These are phyloP conservation scores for Stemphylium vesicarium DNA, from an alignment of 2,329 filamentous ascomycete genomes.

Conservation along the genomic window DNA sequence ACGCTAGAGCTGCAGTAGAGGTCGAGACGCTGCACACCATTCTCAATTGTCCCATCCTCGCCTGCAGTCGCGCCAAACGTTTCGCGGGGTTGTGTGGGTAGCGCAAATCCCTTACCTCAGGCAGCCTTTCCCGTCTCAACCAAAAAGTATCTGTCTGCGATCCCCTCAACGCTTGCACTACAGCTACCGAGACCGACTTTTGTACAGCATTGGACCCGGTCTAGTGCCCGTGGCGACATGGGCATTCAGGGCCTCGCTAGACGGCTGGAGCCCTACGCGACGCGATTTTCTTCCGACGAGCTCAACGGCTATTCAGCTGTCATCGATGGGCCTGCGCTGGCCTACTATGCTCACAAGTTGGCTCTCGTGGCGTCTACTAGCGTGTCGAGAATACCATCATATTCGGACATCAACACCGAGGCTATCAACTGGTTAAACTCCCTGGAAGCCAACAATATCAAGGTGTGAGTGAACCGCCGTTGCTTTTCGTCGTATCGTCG, in stretches of 20 bases:
- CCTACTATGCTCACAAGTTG: conserved; percentile 69
- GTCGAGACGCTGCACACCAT: conserved; percentile 4
- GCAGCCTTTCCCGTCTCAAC: background rate
- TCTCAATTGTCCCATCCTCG: background rate
- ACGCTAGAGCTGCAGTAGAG: conserved; percentile 6
- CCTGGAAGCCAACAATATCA: conserved; percentile 62
- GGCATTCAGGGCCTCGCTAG: conserved; percentile 43
- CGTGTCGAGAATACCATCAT: conserved; percentile 49
- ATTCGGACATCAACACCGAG: conserved; percentile 66
- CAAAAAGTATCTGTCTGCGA: background rate
- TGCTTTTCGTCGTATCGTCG: conserved; percentile 17
- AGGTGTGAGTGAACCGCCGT: conserved; percentile 62
- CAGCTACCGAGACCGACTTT: background rate
- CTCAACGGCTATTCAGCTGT: conserved; percentile 45
- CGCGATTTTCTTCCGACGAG: conserved; percentile 26
- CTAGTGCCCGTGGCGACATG: conserved; percentile 29
- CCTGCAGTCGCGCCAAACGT: background rate
- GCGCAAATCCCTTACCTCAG: background rate
- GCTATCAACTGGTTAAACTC: conserved; percentile 65
- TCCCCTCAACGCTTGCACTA: conserved; percentile 5
- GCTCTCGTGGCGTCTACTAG: conserved; percentile 51
- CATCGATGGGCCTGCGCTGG: conserved; percentile 81
- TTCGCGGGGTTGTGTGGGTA: too few relatives aligned
- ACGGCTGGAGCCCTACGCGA: conserved; percentile 41
- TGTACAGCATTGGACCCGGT: background rate